These are phyloP conservation scores for Voacanga thouarsii DNA, from an alignment of 257 asterid species.

Conservation along the genomic window DNA sequence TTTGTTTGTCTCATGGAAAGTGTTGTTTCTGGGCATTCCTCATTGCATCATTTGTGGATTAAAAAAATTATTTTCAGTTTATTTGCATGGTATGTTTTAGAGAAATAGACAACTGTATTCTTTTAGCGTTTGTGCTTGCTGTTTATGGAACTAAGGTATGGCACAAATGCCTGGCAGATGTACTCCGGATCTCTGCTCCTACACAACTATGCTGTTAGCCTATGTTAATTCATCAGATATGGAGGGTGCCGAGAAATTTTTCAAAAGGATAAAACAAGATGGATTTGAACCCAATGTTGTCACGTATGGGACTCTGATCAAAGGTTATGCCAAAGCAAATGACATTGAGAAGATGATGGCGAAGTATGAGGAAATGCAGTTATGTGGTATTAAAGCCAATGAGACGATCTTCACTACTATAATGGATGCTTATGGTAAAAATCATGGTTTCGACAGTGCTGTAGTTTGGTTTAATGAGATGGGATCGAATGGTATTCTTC, in stretches of 20 bases:
- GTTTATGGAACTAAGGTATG: not conserved
- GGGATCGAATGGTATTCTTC: conserved; percentile 53
- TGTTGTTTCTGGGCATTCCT: not conserved
- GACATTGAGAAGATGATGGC: conserved; percentile 84
- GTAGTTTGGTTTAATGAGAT: conserved; percentile 81
- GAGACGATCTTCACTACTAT: conserved; percentile 71
- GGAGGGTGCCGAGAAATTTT: conserved; percentile 92
- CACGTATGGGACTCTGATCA: conserved; percentile 72
- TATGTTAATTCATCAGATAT: conserved; percentile 82
- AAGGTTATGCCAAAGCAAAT: conserved; percentile 72
- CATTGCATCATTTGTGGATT: not conserved
- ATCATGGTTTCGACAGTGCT: conserved; percentile 70
- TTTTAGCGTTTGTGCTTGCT: not conserved
- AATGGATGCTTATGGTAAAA: conserved; percentile 92
- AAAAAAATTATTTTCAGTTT: not conserved
- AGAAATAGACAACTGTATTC: not conserved
- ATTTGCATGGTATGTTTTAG: not conserved
- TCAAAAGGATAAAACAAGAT: conserved; percentile 71
- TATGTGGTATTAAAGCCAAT: conserved; percentile 58
- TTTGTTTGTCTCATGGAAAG: not conserved
- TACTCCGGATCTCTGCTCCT: conserved; percentile 82
- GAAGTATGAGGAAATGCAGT: conserved; percentile 70
- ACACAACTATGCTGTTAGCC: conserved; percentile 87
- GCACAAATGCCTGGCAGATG: conserved; percentile 11
- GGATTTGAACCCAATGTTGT: conserved; percentile 69